phyloP scores from a whole-genome alignment of 1,284 basidiomycete species.

The Schizophyllum amplum region DNA sequence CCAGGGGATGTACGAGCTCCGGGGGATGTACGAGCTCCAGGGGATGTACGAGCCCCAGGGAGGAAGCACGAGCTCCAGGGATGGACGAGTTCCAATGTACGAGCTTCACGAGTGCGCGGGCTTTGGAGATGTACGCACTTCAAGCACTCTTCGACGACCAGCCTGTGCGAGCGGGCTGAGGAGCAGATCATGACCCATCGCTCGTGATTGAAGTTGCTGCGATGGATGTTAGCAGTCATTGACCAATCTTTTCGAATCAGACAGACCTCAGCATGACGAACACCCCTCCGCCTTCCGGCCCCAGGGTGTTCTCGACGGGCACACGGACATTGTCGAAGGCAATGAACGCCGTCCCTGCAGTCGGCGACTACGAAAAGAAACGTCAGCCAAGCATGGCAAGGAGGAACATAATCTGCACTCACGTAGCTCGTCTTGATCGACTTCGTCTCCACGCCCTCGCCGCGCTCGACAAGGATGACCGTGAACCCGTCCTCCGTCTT shows the following conservation, averaged over 20 bases:
- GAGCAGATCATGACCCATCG: constrained; percentile 64
- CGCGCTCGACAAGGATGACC: constrained; percentile 67
- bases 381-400: constrained; percentile 20
- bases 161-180: constrained; percentile 33
- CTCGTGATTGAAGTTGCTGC: constrained; percentile 20
- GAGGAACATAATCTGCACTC: constrained; percentile 47
- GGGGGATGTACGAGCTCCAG: no score
- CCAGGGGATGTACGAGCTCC: no score
- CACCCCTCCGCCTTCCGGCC: constrained; percentile 79
- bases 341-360: constrained; percentile 80
- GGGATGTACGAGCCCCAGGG: no score
- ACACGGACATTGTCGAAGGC: constrained; percentile 86
- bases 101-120: no score
- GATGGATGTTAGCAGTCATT: no score
- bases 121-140: no score
- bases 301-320: constrained; percentile 81
- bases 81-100: no score
- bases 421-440: constrained; percentile 69
- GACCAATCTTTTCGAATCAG: no score
- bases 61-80: no score
- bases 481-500: constrained; percentile 65
- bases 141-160: constrained; percentile 59
- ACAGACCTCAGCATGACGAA: constrained; percentile 69
- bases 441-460: constrained; percentile 69
- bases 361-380: constrained; percentile 53